phyloP scores from a whole-genome alignment of 176 grass and related monocot species.

The Aegilops sharonensis region DNA sequence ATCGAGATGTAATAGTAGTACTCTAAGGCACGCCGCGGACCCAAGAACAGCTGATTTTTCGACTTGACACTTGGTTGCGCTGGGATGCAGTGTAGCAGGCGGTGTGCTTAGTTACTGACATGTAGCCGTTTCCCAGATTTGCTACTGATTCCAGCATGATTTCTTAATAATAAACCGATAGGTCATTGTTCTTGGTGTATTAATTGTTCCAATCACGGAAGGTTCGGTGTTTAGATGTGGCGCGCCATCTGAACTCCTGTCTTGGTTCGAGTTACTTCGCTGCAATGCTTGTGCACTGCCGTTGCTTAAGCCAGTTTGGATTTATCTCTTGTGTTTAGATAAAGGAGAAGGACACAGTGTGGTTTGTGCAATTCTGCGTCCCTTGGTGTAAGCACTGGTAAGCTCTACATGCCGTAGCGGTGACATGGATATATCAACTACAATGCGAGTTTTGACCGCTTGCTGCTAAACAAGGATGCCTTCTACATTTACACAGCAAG shows the following conservation, averaged over 20 bases:
- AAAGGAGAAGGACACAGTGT: conserved; percentile 86
- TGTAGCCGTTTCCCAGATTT: neutral
- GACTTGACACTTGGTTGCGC: neutral
- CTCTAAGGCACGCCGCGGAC: neutral
- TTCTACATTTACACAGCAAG: conserved; percentile 63
- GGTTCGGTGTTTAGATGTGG: neutral
- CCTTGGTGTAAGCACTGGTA: conserved; percentile 99
- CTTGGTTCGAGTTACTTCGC: neutral
- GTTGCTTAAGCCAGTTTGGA: neutral
- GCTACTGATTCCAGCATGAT: neutral
- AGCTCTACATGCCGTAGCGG: neutral
- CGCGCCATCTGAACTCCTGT: neutral
- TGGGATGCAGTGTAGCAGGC: neutral
- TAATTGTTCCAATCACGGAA: neutral
- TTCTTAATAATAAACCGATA: neutral
- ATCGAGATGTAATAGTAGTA: neutral
- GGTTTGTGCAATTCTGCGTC: conserved; percentile 92
- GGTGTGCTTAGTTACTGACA: neutral
- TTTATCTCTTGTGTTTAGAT: conserved; percentile 46
- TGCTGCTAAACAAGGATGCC: neutral
- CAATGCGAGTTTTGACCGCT: neutral
- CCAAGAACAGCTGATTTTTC: neutral
- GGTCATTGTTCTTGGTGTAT: neutral
- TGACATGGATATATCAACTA: conserved; percentile 10
- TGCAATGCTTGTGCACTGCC: neutral